Evolutionary conservation across 192 early-diverging fungal species (phyloP).

Genomic region (Coemansia sp.): DNA sequence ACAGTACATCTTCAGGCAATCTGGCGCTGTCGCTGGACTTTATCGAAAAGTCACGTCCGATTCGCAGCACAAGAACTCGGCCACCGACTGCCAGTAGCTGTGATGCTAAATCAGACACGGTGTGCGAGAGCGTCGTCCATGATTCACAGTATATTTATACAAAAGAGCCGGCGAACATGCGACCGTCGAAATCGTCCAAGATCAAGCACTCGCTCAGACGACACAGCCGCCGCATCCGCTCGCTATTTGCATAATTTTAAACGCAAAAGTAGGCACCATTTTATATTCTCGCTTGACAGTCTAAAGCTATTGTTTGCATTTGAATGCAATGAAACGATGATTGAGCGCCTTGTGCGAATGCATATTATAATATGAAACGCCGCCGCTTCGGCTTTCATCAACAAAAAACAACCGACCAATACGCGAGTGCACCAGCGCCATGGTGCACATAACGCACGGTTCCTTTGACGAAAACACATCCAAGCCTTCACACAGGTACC

Average conservation of each 20-base stretch:
- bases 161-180: not conserved
- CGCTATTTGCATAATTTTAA: conserved; percentile 1
- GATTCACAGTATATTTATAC: no score
- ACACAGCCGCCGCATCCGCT: not conserved
- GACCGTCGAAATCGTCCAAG: not conserved
- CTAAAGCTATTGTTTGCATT: conserved; percentile 8
- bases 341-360: conserved; percentile 36
- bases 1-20: not conserved
- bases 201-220: not conserved
- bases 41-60: not conserved
- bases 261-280: no score
- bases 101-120: not conserved
- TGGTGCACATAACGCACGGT: conserved; percentile 90
- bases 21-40: not conserved
- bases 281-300: not conserved
- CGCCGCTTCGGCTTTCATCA: conserved; percentile 5
- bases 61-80: conserved; percentile 2
- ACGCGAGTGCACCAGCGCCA: conserved; percentile 93
- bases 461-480: conserved; percentile 80
- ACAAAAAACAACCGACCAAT: conserved; percentile 79
- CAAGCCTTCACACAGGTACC: conserved; percentile 77
- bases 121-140: not conserved
- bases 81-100: not conserved
- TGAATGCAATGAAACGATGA: conserved; percentile 39
- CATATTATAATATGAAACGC: conserved; percentile 30